These are phyloP conservation scores for Nitzschia sp. DNA, from an alignment of 108 stramenopile species.

Conservation along the genomic window DNA sequence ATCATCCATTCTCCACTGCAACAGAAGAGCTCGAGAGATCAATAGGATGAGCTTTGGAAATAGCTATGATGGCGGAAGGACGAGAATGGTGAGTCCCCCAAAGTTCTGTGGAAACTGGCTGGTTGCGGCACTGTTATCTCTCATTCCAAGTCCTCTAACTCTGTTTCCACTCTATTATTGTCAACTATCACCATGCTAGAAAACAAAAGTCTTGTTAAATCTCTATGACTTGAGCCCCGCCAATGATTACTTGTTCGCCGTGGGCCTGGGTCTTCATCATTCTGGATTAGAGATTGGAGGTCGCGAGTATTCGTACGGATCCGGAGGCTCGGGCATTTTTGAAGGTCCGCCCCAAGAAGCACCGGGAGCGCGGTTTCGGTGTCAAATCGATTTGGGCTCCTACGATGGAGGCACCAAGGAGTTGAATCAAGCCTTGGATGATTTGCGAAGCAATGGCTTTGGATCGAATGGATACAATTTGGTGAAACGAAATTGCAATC, in stretches of 20 bases:
- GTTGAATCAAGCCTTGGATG: constrained; percentile 68
- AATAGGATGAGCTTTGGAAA: constrained; percentile 65
- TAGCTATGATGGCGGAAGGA: constrained; percentile 77
- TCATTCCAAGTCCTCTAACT: no score
- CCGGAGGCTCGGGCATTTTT: constrained; percentile 78
- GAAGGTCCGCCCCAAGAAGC: constrained; percentile 72
- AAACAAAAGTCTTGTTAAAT: constrained; percentile 75
- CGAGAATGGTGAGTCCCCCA: constrained; percentile 52
- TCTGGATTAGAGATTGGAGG: constrained; percentile 86
- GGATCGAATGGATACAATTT: constrained; percentile 80
- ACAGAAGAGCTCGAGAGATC: no score
- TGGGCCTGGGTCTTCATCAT: constrained; percentile 90
- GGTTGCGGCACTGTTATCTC: no score
- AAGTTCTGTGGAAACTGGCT: no score
- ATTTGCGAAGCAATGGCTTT: constrained; percentile 60
- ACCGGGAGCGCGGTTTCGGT: constrained; percentile 58
- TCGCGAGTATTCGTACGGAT: constrained; percentile 78
- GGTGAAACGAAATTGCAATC: constrained; percentile 87
- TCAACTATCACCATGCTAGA: constrained; percentile 22
- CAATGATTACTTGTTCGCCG: constrained; percentile 71
- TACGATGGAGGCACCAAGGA: constrained; percentile 78
- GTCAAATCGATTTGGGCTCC: constrained; percentile 73
- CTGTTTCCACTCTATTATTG: no score
- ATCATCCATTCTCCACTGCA: no score
- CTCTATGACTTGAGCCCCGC: constrained; percentile 84